Percentiles rank a stretch among this genome's conserved stretches.
These are phyloP conservation scores for Colletotrichum sp. DNA, from an alignment of 2,329 filamentous ascomycete genomes.

Conservation along the genomic window DNA sequence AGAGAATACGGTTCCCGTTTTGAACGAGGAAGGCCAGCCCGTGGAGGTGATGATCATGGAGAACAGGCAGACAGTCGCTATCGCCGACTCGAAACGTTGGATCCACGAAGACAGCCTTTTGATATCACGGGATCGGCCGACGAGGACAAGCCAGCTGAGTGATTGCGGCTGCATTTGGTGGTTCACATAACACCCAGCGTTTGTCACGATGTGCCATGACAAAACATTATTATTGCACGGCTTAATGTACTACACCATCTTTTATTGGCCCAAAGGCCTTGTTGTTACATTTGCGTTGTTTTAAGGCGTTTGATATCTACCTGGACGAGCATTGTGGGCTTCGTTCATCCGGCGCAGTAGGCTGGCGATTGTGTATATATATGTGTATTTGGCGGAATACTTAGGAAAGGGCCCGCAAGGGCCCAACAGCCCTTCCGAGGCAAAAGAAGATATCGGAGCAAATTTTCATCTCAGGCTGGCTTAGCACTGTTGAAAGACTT, in stretches of 20 bases:
- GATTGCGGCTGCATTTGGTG: constrained; percentile 62
- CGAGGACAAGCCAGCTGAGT: constrained; percentile 43
- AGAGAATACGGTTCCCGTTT: constrained; percentile 36
- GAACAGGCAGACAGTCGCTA: constrained; percentile 22
- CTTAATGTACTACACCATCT: neutral
- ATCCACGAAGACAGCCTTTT: constrained; percentile 10
- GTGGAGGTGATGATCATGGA: constrained; percentile 52
- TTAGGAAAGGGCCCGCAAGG: neutral
- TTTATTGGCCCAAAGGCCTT: neutral
- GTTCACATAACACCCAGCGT: constrained; percentile 37
- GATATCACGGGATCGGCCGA: constrained; percentile 5
- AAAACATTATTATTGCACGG: neutral
- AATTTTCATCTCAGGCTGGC: neutral
- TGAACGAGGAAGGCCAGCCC: constrained; percentile 40
- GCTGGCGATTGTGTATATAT: constrained; percentile 5
- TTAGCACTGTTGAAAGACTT: neutral
- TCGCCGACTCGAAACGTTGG: constrained; percentile 18
- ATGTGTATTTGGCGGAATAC: neutral
- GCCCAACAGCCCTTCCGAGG: neutral
- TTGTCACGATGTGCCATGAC: neutral
- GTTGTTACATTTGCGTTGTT: neutral
- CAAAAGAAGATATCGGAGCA: neutral
- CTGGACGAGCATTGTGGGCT: neutral
- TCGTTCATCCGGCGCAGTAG: neutral
- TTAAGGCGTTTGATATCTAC: neutral